phyloP scores from a whole-genome alignment of 805 yeast species.

The Hanseniaspora pseudoguilliermondii region DNA sequence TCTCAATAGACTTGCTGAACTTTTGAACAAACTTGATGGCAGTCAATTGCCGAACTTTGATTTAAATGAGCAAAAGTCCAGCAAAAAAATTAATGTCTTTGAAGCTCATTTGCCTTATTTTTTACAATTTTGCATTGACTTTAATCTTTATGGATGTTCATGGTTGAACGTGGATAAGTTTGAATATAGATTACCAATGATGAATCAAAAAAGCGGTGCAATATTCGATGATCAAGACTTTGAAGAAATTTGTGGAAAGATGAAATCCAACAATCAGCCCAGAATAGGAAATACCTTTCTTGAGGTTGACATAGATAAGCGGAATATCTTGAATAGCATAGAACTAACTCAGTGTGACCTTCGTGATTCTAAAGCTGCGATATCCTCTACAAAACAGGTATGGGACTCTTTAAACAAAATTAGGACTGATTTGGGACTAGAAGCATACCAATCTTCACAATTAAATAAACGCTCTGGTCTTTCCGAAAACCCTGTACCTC shows the following conservation, averaged over 20 bases:
- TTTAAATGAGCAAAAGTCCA: constrained; percentile 30
- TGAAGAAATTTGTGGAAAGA: constrained; percentile 16
- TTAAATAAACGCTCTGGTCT: constrained; percentile 12
- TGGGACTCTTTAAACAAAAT: constrained; percentile 22
- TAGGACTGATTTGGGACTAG: constrained; percentile 11
- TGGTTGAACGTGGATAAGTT: constrained; percentile 45
- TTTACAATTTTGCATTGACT: constrained; percentile 71
- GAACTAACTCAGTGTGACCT: constrained; percentile 26
- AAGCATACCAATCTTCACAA: constrained; percentile 14
- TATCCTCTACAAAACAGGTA: constrained; percentile 41
- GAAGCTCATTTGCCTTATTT: constrained; percentile 73
- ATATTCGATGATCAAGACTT: constrained; percentile 1
- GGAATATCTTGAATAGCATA: constrained; percentile 43
- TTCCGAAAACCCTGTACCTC: constrained; percentile 10
- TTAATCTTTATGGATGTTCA: constrained; percentile 70
- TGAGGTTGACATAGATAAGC: constrained; percentile 60
- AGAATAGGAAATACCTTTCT: constrained; percentile 51
- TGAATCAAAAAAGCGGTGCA: constrained; percentile 24
- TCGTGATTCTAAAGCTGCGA: constrained; percentile 19
- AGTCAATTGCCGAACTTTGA: constrained; percentile 19
- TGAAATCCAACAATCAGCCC: constrained; percentile 22
- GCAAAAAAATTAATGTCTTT: constrained; percentile 36
- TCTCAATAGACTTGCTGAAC: constrained; percentile 40
- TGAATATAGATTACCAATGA: constrained; percentile 47
- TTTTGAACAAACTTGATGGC: constrained; percentile 26